A percentile compares a stretch with the other conserved stretches of the same genome.
Evolutionary conservation across 1,284 basidiomycete genomes (phyloP).

Genomic region (Sphagnurus paluster): DNA sequence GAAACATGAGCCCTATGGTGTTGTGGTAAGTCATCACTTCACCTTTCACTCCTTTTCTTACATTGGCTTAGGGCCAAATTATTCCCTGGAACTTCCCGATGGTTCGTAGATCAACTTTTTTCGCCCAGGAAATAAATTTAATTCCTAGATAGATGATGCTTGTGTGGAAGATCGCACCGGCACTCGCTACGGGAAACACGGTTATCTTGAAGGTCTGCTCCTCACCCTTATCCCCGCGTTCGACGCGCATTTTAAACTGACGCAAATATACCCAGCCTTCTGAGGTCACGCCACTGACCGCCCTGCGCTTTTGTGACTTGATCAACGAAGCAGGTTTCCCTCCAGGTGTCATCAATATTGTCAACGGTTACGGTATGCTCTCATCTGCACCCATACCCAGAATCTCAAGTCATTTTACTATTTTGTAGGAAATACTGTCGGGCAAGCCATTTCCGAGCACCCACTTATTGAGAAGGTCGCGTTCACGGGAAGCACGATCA

Average conservation of each 20-base stretch:
- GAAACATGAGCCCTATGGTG: constrained; percentile 88
- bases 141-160: constrained; percentile 45
- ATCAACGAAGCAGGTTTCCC: constrained; percentile 59
- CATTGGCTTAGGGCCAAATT: constrained; percentile 57
- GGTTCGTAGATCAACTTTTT: constrained; percentile 22
- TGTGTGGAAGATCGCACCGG: constrained; percentile 80
- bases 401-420: neutral
- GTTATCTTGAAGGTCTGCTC: constrained; percentile 65
- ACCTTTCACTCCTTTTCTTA: neutral
- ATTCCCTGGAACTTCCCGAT: constrained; percentile 65
- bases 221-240: neutral
- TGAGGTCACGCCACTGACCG: constrained; percentile 85
- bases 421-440: constrained; percentile 60
- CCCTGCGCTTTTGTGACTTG: constrained; percentile 53
- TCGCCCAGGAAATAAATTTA: neutral
- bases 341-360: constrained; percentile 69
- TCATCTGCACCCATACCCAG: neutral
- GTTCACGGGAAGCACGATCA: constrained; percentile 69
- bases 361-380: constrained; percentile 65
- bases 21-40: constrained; percentile 41
- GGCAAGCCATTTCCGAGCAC: constrained; percentile 57
- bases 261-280: constrained; percentile 55
- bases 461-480: constrained; percentile 61
- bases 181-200: constrained; percentile 80
- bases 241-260: neutral